Evolutionary conservation across 2,329 filamentous ascomycete species (phyloP).

Genomic region (Sporothrix brasiliensis): DNA sequence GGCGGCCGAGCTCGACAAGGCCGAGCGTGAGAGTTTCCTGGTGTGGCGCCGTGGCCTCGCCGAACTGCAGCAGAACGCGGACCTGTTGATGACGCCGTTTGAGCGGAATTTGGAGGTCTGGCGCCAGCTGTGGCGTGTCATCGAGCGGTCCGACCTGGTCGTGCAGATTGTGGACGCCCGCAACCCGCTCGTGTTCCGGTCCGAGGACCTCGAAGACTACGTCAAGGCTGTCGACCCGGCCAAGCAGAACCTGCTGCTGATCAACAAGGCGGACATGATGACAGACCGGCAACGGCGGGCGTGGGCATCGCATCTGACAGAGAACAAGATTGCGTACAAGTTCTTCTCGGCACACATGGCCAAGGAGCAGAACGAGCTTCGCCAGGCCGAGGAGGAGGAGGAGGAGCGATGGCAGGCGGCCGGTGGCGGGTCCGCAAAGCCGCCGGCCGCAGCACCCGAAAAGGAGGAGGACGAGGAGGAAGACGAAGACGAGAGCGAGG

Average conservation of each 20-base stretch:
- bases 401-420: slow-evolving; percentile 40
- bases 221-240: slow-evolving; percentile 83
- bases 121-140: slow-evolving; percentile 97
- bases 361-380: slow-evolving; percentile 82
- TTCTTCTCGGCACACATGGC: slow-evolving; percentile 96
- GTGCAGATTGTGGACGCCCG: slow-evolving; percentile 98
- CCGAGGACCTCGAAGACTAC: slow-evolving; percentile 88
- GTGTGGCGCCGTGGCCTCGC: slow-evolving; percentile 89
- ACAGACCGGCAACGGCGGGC: slow-evolving; percentile 75
- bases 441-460: neutral
- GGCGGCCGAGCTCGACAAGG: slow-evolving; percentile 73
- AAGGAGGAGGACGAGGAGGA: slow-evolving; percentile 39
- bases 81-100: slow-evolving; percentile 95
- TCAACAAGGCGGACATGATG: slow-evolving; percentile 99
- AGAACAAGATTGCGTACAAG: slow-evolving; percentile 80
- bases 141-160: slow-evolving; percentile 91
- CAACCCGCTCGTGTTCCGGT: slow-evolving; percentile 91
- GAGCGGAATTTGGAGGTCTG: slow-evolving; percentile 97
- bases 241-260: slow-evolving; percentile 88
- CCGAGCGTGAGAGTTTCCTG: slow-evolving; percentile 79
- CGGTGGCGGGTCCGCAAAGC: neutral
- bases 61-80: slow-evolving; percentile 89
- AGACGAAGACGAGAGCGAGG: slow-evolving; percentile 48
- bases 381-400: slow-evolving; percentile 51
- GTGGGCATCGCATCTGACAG: slow-evolving; percentile 86